Evolutionary conservation across 2,329 filamentous ascomycete species (phyloP).

Genomic region (Cercospora canescens): DNA sequence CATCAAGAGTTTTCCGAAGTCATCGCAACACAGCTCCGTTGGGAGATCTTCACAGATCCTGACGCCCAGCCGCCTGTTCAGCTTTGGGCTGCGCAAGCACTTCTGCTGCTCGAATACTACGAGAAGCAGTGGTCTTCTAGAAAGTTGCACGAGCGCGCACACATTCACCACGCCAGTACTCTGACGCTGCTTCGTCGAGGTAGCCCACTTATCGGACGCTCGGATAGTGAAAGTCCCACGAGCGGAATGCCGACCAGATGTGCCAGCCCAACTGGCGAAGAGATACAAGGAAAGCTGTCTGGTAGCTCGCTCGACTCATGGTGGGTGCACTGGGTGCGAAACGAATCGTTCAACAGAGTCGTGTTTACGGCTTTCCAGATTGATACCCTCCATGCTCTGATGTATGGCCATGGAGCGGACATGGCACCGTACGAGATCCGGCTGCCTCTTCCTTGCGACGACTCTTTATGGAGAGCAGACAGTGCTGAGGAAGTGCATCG

Average conservation of each 20-base stretch:
- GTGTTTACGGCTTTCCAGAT: slow-evolving; percentile 92
- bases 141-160: slow-evolving; percentile 84
- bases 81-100: slow-evolving; percentile 87
- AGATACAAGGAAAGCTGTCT: not conserved
- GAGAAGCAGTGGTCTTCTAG: slow-evolving; percentile 96
- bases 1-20: slow-evolving; percentile 82
- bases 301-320: slow-evolving; percentile 45
- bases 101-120: slow-evolving; percentile 83
- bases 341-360: slow-evolving; percentile 81
- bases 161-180: slow-evolving; percentile 92
- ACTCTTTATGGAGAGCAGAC: slow-evolving; percentile 84
- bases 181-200: slow-evolving; percentile 91
- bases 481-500: slow-evolving; percentile 81
- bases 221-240: slow-evolving; percentile 79
- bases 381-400: slow-evolving; percentile 90
- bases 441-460: slow-evolving; percentile 84
- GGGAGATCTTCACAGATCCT: slow-evolving; percentile 87
- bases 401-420: slow-evolving; percentile 84
- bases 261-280: slow-evolving; percentile 10
- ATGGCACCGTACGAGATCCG: slow-evolving; percentile 94
- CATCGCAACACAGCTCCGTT: slow-evolving; percentile 82
- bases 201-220: slow-evolving; percentile 81
- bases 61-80: slow-evolving; percentile 88
- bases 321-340: slow-evolving; percentile 93
- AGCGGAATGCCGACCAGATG: slow-evolving; percentile 43